Evolutionary conservation across 257 asterid species (phyloP), one percentile per base, ranked within the genome.

Genomic region (Verbena officinalis): DNA sequence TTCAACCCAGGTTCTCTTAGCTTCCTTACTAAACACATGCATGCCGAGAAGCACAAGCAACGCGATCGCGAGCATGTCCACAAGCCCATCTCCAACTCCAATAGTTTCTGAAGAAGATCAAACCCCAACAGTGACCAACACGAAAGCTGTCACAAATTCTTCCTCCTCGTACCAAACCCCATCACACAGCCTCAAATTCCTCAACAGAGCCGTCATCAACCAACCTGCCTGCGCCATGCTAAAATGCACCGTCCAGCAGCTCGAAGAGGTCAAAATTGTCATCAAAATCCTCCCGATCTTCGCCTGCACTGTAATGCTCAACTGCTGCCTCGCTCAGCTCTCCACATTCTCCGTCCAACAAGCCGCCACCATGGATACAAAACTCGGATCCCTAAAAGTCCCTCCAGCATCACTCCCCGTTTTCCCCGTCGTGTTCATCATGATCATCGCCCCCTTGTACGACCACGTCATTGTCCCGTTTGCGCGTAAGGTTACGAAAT

Each of bases 361-460:
- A 79, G 97, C 98, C 3, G 95, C 98, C 44, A 84, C 95, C 17
- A 93, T 93, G 98, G 48, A 93, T 84, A 89, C 94, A 7, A 74
- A 78, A 11, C 76, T 93, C n/a, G 94, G 96, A 7, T 55, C 85
- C 15, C 45, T 87, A 20, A 84, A 73, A 21, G 83, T 93, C 75
- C 98, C 97, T 0, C 98, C 98, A 2, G 96, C 97, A 8, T 93
- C 98, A 0, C 97, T 93, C 13, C 98, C 98, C 0, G 3, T 93
- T 12, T 93, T 93, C 81, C 98, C 97, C 0, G 95, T 93, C 5
- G 61, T 83, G 31, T 90, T 90, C 79, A 90, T 93, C 70, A 90
- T 93, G 77, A 71, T 85, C 64, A 75, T 93, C 0, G 97, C 95
- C 0, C 98, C 98, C 0, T 5, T 86, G 7, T 93, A 93, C 60